Percentiles rank a stretch among this genome's conserved stretches.
Conservation (phyloP, 2,329 filamentous ascomycete species). For the Diaporthe citri region DNA sequence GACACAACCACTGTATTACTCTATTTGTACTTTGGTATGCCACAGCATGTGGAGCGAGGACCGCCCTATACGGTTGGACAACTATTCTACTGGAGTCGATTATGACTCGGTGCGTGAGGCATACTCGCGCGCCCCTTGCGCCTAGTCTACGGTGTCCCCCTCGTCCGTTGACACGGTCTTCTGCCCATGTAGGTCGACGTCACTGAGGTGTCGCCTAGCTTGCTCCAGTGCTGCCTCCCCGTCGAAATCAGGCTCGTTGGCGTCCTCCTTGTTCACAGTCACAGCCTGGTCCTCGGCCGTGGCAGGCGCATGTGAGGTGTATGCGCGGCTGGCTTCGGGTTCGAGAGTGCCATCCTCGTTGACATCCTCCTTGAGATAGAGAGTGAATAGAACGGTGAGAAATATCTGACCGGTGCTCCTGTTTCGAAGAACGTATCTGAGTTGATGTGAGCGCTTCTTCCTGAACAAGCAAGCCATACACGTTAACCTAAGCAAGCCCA, state of each 20-base stretch:
- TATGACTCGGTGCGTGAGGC: not conserved
- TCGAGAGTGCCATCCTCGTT: slow-evolving; percentile 70
- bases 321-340: slow-evolving; percentile 50
- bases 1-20: not conserved
- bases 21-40: not conserved
- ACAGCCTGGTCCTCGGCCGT: slow-evolving; percentile 46
- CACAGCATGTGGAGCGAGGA: not conserved
- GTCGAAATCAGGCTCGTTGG: slow-evolving; percentile 44
- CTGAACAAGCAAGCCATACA: slow-evolving; percentile 31
- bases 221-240: slow-evolving; percentile 54
- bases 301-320: slow-evolving; percentile 45
- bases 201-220: slow-evolving; percentile 53
- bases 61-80: not conserved
- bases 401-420: slow-evolving; percentile 79
- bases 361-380: slow-evolving; percentile 77
- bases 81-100: not conserved
- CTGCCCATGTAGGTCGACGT: slow-evolving; percentile 42
- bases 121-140: not conserved
- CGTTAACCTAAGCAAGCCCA: slow-evolving; percentile 44
- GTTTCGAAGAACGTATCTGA: slow-evolving; percentile 94
- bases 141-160: slow-evolving; percentile 43
- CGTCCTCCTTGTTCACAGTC: slow-evolving; percentile 44
- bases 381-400: slow-evolving; percentile 83
- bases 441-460: slow-evolving; percentile 78
- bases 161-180: slow-evolving; percentile 41